A percentile compares a stretch with the other conserved stretches of the same genome.
Conservation (phyloP, 2,329 filamentous ascomycete genomes). For the Fusarium armeniacum region DNA sequence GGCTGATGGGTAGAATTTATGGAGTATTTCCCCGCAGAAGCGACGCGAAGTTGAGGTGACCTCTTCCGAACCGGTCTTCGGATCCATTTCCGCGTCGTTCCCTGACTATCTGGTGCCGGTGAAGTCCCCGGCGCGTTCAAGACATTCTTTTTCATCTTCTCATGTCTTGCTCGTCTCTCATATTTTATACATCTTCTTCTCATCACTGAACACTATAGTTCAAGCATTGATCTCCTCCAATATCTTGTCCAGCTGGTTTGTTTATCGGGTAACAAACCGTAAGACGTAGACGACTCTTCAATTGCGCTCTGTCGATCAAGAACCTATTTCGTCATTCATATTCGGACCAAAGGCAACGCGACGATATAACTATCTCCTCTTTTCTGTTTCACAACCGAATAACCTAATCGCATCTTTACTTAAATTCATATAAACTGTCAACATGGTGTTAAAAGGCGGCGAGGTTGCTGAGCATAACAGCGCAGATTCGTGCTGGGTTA, state of each 20-base stretch:
- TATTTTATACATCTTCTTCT: constrained; percentile 2
- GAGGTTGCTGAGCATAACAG: constrained; percentile 80
- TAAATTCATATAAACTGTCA: constrained; percentile 24
- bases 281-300: background rate
- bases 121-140: constrained; percentile 26
- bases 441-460: constrained; percentile 64
- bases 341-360: constrained; percentile 45
- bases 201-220: background rate
- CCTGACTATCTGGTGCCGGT: constrained; percentile 16
- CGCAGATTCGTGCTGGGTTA: constrained; percentile 90
- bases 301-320: constrained; percentile 25
- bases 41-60: constrained; percentile 15
- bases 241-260: background rate
- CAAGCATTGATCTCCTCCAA: background rate
- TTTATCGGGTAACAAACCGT: background rate
- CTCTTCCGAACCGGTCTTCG: constrained; percentile 32
- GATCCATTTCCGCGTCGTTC: constrained; percentile 30
- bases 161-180: background rate
- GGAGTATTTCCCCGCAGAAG: constrained; percentile 39
- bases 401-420: constrained; percentile 3
- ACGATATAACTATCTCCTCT: background rate
- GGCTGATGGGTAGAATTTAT: constrained; percentile 32
- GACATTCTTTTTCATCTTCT: constrained; percentile 5
- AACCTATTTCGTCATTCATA: constrained; percentile 37
- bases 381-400: constrained; percentile 3